A percentile compares a stretch with the other conserved stretches of the same genome.
phyloP scores from a whole-genome alignment of 2,329 filamentous ascomycete genomes.

The Aspergillus persii region DNA sequence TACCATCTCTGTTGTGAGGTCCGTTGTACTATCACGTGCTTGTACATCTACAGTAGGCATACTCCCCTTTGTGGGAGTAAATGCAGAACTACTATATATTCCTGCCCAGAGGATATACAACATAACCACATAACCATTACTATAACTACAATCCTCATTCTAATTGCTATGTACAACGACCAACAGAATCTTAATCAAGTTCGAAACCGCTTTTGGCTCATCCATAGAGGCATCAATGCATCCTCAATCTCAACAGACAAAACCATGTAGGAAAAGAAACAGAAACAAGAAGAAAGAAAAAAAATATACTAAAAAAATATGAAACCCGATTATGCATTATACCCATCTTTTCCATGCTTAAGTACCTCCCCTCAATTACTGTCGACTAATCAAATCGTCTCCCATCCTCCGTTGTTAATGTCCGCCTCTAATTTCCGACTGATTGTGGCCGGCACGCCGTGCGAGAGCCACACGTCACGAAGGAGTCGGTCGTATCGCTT shows the following conservation, averaged over 20 bases:
- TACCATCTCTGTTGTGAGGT: no score
- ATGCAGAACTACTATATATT: no score
- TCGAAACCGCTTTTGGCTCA: neutral
- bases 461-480: conserved; percentile 79
- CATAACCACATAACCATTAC: no score
- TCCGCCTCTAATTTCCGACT: conserved; percentile 88
- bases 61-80: no score
- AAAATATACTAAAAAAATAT: conserved; percentile 1
- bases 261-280: neutral
- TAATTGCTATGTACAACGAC: neutral
- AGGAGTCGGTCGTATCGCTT: conserved; percentile 88
- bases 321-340: neutral
- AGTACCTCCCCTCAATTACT: neutral
- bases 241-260: neutral
- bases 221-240: neutral
- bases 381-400: conserved; percentile 53
- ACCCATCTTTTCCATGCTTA: neutral
- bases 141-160: neutral
- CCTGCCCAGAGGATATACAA: no score
- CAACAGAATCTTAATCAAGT: neutral
- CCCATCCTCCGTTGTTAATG: conserved; percentile 97
- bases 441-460: conserved; percentile 85
- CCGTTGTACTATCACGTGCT: no score
- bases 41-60: no score
- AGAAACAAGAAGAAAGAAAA: neutral